Base-by-base conservation (phyloP, 495 filamentous ascomycete species). In the Trypethelium eluteriae region DNA sequence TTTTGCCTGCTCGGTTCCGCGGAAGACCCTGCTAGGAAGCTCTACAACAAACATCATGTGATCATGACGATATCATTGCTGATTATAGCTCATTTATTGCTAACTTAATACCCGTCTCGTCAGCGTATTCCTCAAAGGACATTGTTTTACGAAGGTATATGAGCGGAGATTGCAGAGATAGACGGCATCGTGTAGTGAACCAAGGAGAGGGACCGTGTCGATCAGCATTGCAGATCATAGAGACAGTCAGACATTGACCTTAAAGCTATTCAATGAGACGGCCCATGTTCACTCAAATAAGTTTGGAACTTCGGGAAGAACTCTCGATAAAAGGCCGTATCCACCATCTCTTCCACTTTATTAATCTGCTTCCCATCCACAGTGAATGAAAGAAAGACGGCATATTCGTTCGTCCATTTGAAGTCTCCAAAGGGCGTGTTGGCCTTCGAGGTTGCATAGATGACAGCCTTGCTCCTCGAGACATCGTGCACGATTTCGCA, bases 321-420 rank as follows among this genome's bases (percentile, higher is more conserved):
- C 14, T 59, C 25, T 59, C 18, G 53, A 18, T 7, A 59, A 18
- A 59, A 59, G 7, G 36, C 56, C 25, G 64, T 66, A 18, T 39
- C 46, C 11, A 66, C 65, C 57, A 69, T 59, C 59, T 69, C 68
- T 16, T 69, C 68, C 10, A 69, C 25, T 34, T 44, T 36, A 38
- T 14, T 67, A 34, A 69, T 41, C 56, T 69, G 57, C 12, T n/a
- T 67, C 5, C 65, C 65, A 34, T 69, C 68, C 39, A 67, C 68
- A n/a, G 64, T 66, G 44, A 69, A 67, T 38, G 38, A 14, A 12
- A 69, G 18, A 44, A 66, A 63, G 11, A 63, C 25, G n/a, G 57
- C 65, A 39, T 69, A 69, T 44, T 69, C 68, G 47, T 69, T 69
- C 39, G 62, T 63, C 62, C 62, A 63, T 7, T 38, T 57, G 38